Base-by-base conservation (phyloP, 2,329 filamentous ascomycete genomes). In the Fusarium chlamydosporum region DNA sequence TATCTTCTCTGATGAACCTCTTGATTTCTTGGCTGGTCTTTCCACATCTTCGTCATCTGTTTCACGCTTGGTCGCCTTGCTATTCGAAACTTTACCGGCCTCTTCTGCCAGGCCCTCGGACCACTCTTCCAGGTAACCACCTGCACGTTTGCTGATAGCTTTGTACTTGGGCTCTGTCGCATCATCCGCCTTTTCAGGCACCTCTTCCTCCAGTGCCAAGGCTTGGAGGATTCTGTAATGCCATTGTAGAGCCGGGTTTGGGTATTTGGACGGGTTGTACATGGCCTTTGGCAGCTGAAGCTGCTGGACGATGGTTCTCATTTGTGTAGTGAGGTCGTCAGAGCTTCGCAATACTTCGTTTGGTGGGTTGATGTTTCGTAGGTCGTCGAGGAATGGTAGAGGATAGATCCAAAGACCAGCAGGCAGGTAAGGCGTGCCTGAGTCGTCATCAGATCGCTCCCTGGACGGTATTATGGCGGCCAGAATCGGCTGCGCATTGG, bases 221-320 rank as follows among this genome's bases (percentile, higher is more conserved):
- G 92, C 91, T 79, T 99, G 96, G 1, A 99, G 82, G 45, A 99
- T 97, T 65, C 89, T 91, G 83, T 98, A 99, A 81, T 98, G 96
- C 94, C 95, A 99, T 80, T 99, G 96, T 26, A 99, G 84, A 10
- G 92, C 87, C 11, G 94, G 94, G 66, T 99, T 99, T 0, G 96
- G 93, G 74, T 97, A 98, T 75, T 91, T 96, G 2, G 84, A 83
- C 2, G 95, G 94, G 70, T 97, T 91, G 76, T 96, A 99, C 33
- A 87, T 84, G 7, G 87, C 94, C 74, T 92, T 94, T 0, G 96
- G 96, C 9, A 99, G 87, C 76, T 97, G 93, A 1, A 97, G 82
- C 71, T 97, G 93, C 76, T 96, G 91, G 4, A 97, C 83, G 6
- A 97, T 87, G 7, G 86, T 86, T 47, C 92, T 87, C 94, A 97